These are phyloP conservation scores for Leucocoprinus birnbaumii DNA, from an alignment of 768 basidiomycete species.

Conservation along the genomic window DNA sequence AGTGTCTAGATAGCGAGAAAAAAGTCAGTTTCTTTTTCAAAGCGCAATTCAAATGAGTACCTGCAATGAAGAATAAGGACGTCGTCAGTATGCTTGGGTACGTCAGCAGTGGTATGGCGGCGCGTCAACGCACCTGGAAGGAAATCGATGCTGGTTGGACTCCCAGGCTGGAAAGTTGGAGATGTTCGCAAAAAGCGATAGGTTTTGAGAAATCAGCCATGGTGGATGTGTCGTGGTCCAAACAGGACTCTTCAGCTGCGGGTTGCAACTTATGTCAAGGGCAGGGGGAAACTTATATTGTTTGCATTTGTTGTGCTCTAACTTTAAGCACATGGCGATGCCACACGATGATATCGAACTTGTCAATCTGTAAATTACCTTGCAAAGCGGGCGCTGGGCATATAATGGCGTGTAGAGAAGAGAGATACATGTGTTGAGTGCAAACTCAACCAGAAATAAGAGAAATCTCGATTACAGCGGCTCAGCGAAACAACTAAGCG, in stretches of 20 bases:
- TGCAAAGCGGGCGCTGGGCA: too few relatives aligned
- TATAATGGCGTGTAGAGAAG: too few relatives aligned
- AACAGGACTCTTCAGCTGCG: constrained; percentile 10
- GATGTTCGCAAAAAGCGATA: constrained; percentile 86
- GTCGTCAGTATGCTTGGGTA: constrained; percentile 27
- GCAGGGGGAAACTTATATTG: constrained; percentile 9
- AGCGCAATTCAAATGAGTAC: constrained; percentile 18
- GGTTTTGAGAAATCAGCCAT: constrained; percentile 65
- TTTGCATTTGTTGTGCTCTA: constrained; percentile 9
- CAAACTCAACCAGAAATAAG: too few relatives aligned
- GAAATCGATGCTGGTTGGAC: constrained; percentile 96
- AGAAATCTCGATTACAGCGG: too few relatives aligned
- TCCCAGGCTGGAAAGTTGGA: constrained; percentile 93
- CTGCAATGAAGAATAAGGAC: constrained; percentile 20
- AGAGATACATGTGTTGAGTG: too few relatives aligned
- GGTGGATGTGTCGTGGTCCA: constrained; percentile 18
- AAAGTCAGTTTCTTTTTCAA: background rate
- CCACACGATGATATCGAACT: too few relatives aligned
- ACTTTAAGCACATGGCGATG: background rate
- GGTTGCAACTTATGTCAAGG: constrained; percentile 3
- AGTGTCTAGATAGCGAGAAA: constrained; percentile 54
- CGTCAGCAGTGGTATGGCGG: constrained; percentile 26
- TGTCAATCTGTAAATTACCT: too few relatives aligned
- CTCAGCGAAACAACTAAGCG: too few relatives aligned
- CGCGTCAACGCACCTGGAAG: constrained; percentile 75